These are phyloP conservation scores for Escovopsis weberi DNA, from an alignment of 2,329 filamentous ascomycete genomes.

Conservation along the genomic window DNA sequence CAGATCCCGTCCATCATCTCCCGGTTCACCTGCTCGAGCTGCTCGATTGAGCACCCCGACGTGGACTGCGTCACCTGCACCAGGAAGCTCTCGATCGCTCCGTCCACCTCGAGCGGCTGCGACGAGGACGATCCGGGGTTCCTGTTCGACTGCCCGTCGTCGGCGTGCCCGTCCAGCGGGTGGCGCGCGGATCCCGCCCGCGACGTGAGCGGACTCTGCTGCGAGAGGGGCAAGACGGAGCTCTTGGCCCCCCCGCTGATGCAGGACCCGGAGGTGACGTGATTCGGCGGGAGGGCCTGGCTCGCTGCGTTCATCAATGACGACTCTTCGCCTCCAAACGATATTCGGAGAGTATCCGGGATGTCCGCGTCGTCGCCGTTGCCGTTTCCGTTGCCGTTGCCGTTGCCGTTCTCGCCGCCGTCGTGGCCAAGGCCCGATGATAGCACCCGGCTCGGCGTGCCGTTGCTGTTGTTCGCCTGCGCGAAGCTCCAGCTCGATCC, in stretches of 20 bases:
- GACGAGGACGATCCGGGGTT: slow-evolving; percentile 25
- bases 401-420: too few relatives aligned
- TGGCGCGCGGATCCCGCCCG: slow-evolving; percentile 15
- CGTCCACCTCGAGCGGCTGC: slow-evolving; percentile 30
- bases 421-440: too few relatives aligned
- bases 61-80: slow-evolving; percentile 50
- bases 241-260: too few relatives aligned
- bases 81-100: slow-evolving; percentile 43
- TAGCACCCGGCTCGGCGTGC: slow-evolving; percentile 4
- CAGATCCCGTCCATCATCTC: slow-evolving; percentile 85
- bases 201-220: slow-evolving; percentile 1
- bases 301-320: too few relatives aligned
- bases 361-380: too few relatives aligned
- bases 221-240: neutral
- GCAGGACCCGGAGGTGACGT: too few relatives aligned
- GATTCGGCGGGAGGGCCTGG: too few relatives aligned
- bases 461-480: slow-evolving; percentile 5
- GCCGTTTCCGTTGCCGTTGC: too few relatives aligned
- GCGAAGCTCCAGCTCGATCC: slow-evolving; percentile 43
- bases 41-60: slow-evolving; percentile 74
- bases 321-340: too few relatives aligned
- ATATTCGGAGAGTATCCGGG: too few relatives aligned
- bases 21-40: slow-evolving; percentile 86
- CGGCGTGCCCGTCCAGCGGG: slow-evolving; percentile 17
- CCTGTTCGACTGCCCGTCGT: slow-evolving; percentile 18